Percentiles rank a stretch among this genome's conserved stretches.
phyloP scores from a whole-genome alignment of 192 early-diverging fungal species.

The Rhizoclosmatium sp. region DNA sequence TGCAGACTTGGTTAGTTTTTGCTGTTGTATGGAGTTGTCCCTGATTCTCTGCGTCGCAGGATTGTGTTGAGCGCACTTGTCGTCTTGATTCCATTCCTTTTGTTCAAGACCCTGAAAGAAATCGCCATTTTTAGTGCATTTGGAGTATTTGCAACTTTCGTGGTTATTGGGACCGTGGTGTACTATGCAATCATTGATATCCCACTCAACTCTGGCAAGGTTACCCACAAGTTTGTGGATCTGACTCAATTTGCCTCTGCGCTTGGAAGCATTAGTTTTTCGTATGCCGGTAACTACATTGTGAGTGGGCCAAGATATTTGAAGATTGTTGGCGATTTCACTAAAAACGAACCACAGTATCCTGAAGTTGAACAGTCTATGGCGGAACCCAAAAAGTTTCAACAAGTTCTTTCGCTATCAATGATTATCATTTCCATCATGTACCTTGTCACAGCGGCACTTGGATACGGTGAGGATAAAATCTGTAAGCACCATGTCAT shows the following conservation, averaged over 20 bases:
- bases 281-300: constrained; percentile 82
- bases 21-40: neutral
- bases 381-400: constrained; percentile 73
- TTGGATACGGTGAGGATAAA: constrained; percentile 63
- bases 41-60: constrained; percentile 47
- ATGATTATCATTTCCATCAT: constrained; percentile 72
- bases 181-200: constrained; percentile 63
- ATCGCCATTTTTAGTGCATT: constrained; percentile 75
- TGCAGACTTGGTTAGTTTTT: constrained; percentile 10
- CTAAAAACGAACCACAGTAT: constrained; percentile 48
- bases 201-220: constrained; percentile 50
- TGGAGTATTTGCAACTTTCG: constrained; percentile 76
- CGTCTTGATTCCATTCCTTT: constrained; percentile 76
- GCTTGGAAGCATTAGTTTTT: constrained; percentile 81
- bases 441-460: constrained; percentile 72
- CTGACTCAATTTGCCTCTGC: constrained; percentile 76
- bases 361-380: constrained; percentile 86
- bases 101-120: constrained; percentile 81
- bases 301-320: constrained; percentile 6
- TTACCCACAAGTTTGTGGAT: constrained; percentile 58
- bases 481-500: neutral
- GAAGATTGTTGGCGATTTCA: neutral
- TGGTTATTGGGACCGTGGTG: constrained; percentile 75
- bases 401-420: constrained; percentile 67
- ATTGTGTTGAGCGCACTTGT: constrained; percentile 67